Conservation (phyloP, 78 protist genomes). For the Creolimax fragrantissima region DNA sequence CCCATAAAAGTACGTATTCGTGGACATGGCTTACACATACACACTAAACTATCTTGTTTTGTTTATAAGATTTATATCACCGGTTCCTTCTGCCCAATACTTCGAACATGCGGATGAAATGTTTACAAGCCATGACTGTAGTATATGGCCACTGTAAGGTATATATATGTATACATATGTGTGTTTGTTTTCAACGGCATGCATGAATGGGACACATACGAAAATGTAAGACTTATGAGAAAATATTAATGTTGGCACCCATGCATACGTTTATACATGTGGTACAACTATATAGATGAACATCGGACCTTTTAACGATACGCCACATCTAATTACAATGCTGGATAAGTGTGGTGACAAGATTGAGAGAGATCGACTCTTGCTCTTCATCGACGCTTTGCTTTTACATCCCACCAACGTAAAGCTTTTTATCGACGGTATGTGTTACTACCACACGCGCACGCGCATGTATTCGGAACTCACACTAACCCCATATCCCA, state of each 20-base stretch:
- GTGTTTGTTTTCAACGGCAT: no score
- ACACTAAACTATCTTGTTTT: background rate
- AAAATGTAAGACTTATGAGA: no score
- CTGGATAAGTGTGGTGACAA: conserved; percentile 13
- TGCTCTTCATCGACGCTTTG: conserved; percentile 44
- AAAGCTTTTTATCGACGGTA: conserved; percentile 53
- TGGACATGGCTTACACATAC: no score
- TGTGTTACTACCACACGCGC: background rate
- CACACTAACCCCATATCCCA: conserved; percentile 53
- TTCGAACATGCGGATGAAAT: conserved; percentile 26
- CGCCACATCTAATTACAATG: conserved; percentile 36
- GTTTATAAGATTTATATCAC: conserved; percentile 62
- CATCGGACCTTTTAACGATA: conserved; percentile 33
- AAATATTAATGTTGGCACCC: no score
- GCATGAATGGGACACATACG: no score
- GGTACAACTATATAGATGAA: no score
- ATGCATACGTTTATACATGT: no score
- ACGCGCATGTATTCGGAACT: no score
- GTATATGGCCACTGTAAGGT: conserved; percentile 42
- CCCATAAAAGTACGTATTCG: no score
- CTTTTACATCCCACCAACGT: conserved; percentile 39
- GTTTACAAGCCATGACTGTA: conserved; percentile 64
- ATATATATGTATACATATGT: background rate
- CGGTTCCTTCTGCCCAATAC: conserved; percentile 50
- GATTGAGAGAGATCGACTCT: conserved; percentile 60